Percentiles rank a stretch among this genome's conserved stretches.
Evolutionary conservation across 345 rosid genomes (phyloP).

Genomic region (Mallotus nudiflorus): DNA sequence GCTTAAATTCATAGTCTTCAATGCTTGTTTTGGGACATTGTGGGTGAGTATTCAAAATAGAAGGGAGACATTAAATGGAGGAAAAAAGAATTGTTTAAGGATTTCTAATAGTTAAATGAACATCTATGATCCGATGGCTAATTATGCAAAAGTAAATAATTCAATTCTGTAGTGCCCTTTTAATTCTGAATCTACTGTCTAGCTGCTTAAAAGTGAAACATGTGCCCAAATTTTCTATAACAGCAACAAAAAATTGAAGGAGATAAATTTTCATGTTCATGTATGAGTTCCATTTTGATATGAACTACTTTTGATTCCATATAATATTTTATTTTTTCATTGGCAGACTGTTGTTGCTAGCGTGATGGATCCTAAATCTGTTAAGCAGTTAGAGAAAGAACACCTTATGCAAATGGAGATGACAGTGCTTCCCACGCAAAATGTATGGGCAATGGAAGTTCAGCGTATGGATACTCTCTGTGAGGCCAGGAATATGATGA

Average conservation of each 20-base stretch:
- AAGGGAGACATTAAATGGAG: background rate
- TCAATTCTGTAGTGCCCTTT: background rate
- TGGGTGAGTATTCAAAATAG: constrained; percentile 53
- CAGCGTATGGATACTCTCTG: constrained; percentile 37
- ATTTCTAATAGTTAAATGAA: background rate
- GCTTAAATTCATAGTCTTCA: constrained; percentile 48
- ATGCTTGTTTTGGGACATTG: constrained; percentile 50
- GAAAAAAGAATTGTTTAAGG: background rate
- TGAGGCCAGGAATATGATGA: constrained; percentile 54
- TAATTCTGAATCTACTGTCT: background rate
- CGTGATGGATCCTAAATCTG: constrained; percentile 43
- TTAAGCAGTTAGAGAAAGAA: constrained; percentile 45
- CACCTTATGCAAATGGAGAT: constrained; percentile 42
- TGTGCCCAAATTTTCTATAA: background rate
- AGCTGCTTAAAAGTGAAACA: background rate
- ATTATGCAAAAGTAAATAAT: background rate
- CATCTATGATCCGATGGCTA: too few species aligned
- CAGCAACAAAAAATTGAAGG: background rate
- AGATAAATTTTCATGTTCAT: background rate
- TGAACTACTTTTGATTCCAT: constrained; percentile 1
- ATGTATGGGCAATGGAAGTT: constrained; percentile 68
- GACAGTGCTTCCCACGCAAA: constrained; percentile 39
- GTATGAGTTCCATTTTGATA: background rate
- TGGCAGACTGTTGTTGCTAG: constrained; percentile 57
- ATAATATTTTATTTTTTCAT: constrained; percentile 10